phyloP scores from a whole-genome alignment of 345 rosid species.

The Citrus inodora region DNA sequence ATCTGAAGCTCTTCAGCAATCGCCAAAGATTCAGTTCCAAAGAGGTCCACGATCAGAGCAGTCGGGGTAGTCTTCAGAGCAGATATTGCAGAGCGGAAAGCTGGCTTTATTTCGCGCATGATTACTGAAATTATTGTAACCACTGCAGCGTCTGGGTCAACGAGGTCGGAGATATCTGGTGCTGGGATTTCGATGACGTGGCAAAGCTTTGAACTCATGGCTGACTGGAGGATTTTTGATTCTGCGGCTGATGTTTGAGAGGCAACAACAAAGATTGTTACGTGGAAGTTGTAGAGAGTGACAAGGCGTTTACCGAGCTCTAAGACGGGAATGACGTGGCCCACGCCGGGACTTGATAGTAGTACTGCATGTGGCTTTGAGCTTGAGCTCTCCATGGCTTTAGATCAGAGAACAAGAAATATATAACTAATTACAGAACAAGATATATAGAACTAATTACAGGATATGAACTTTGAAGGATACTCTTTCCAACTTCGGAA shows the following conservation, averaged over 20 bases:
- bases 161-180: conserved; percentile 25
- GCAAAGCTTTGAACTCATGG: conserved; percentile 17
- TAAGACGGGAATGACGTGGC: conserved; percentile 54
- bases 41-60: conserved; percentile 46
- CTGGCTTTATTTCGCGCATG: conserved; percentile 38
- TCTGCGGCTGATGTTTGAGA: conserved; percentile 20
- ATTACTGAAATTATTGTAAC: conserved; percentile 16
- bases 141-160: conserved; percentile 27
- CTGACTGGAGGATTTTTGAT: conserved; percentile 19
- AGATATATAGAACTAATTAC: too few relatives aligned
- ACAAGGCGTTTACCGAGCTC: conserved; percentile 54
- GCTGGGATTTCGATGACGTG: conserved; percentile 33
- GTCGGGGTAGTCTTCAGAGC: conserved; percentile 33
- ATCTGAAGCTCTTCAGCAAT: conserved; percentile 38
- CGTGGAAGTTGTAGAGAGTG: conserved; percentile 25
- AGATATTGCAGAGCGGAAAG: conserved; percentile 31
- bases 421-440: too few relatives aligned
- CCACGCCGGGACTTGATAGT: conserved; percentile 57
- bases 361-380: conserved; percentile 34
- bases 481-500: too few relatives aligned
- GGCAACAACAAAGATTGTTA: conserved; percentile 40
- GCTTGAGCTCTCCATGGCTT: not conserved
- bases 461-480: too few relatives aligned
- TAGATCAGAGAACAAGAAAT: not conserved
- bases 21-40: conserved; percentile 36